phyloP scores from a whole-genome alignment of 2,329 filamentous ascomycete species.

The Botrytis squamosa region DNA sequence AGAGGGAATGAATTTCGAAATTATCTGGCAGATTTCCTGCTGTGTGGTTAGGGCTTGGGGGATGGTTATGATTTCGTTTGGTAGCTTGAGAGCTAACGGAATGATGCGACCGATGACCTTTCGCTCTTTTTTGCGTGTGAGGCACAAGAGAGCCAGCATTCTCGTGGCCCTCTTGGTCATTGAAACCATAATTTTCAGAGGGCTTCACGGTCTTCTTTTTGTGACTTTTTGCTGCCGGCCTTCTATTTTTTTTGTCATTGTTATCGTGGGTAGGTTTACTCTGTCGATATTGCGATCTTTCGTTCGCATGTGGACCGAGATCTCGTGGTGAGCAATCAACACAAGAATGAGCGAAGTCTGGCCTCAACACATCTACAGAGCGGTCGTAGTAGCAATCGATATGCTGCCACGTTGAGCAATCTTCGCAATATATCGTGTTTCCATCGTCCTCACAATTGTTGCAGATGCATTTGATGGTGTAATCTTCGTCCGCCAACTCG shows the following conservation, averaged over 20 bases:
- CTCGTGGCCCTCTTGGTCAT: slow-evolving; percentile 52
- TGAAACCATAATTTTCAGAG: slow-evolving; percentile 61
- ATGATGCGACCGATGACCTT: slow-evolving; percentile 76
- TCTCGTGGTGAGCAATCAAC: slow-evolving; percentile 79
- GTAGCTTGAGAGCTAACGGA: slow-evolving; percentile 67
- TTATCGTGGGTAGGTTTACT: slow-evolving; percentile 47
- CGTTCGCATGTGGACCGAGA: slow-evolving; percentile 69
- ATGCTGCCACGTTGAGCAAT: slow-evolving; percentile 97
- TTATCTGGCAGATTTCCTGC: slow-evolving; percentile 65
- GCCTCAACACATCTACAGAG: slow-evolving; percentile 67
- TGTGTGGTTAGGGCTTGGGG: slow-evolving; percentile 74
- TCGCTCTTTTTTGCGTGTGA: slow-evolving; percentile 71
- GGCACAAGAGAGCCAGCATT: slow-evolving; percentile 47
- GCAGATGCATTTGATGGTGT: slow-evolving; percentile 98
- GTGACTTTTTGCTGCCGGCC: slow-evolving; percentile 74
- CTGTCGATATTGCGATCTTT: slow-evolving; percentile 66
- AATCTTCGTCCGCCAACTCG: slow-evolving; percentile 68
- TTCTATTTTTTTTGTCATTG: slow-evolving; percentile 69
- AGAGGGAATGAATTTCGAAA: slow-evolving; percentile 66
- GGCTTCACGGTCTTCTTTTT: slow-evolving; percentile 82
- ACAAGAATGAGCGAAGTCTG: slow-evolving; percentile 78
- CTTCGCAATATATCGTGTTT: slow-evolving; percentile 94
- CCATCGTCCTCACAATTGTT: slow-evolving; percentile 92
- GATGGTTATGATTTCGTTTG: slow-evolving; percentile 58
- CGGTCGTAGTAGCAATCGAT: slow-evolving; percentile 92